Conservation (phyloP, 208 protist species). For the Kentomonas sorsogonicus region DNA sequence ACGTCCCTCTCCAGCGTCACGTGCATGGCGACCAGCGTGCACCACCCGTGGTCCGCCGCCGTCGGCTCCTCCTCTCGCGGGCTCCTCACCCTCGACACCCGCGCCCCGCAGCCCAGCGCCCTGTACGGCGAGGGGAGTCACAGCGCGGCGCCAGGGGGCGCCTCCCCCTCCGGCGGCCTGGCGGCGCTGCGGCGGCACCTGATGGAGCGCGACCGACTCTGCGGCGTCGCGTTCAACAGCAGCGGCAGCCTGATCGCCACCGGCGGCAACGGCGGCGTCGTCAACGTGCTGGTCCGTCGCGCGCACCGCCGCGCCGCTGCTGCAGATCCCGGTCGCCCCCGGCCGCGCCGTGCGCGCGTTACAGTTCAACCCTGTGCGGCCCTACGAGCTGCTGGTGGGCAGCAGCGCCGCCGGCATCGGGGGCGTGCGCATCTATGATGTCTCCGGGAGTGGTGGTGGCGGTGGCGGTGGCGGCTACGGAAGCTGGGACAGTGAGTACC, state of each 20-base stretch:
- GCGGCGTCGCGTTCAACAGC: slow-evolving; percentile 27
- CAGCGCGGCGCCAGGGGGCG: neutral
- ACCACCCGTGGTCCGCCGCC: slow-evolving; percentile 47
- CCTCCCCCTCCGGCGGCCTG: neutral
- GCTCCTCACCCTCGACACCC: slow-evolving; percentile 52
- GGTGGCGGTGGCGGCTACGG: neutral
- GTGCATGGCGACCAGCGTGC: slow-evolving; percentile 40
- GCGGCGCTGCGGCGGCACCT: neutral
- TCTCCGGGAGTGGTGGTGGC: slow-evolving; percentile 36
- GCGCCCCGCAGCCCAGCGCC: slow-evolving; percentile 21
- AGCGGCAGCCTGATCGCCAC: slow-evolving; percentile 29
- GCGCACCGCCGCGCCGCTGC: slow-evolving; percentile 27
- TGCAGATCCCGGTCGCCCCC: slow-evolving; percentile 20
- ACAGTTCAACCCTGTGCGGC: slow-evolving; percentile 58
- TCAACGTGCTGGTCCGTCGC: slow-evolving; percentile 46
- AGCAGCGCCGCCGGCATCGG: slow-evolving; percentile 22
- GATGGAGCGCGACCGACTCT: slow-evolving; percentile 17
- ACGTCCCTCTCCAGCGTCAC: slow-evolving; percentile 42
- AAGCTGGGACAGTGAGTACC: neutral
- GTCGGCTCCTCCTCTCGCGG: slow-evolving; percentile 49
- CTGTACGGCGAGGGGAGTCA: slow-evolving; percentile 17
- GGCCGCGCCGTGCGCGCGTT: slow-evolving; percentile 53
- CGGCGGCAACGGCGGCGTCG: slow-evolving; percentile 17
- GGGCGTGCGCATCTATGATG: slow-evolving; percentile 51
- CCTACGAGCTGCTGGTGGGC: slow-evolving; percentile 59